phyloP scores from a whole-genome alignment of 2,329 filamentous ascomycete species.

The Cladophialophora yegresii region DNA sequence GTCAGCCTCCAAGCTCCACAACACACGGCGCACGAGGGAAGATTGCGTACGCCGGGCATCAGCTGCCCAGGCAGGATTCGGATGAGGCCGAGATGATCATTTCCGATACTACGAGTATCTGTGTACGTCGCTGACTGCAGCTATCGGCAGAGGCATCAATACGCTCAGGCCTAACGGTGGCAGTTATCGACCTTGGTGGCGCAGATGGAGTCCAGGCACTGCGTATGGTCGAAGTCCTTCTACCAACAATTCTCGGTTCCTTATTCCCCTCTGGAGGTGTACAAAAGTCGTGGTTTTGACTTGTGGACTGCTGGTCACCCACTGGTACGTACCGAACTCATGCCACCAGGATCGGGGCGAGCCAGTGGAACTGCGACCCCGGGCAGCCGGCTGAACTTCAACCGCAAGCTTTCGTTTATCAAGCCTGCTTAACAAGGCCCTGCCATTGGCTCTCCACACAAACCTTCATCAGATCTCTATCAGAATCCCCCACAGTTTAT shows the following conservation, averaged over 20 bases:
- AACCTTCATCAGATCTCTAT: not conserved
- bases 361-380: not conserved
- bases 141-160: not conserved
- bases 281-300: not conserved
- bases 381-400: not conserved
- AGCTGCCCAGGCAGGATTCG: not conserved
- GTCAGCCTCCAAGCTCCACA: not conserved
- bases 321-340: too few species aligned
- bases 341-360: not conserved
- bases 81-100: not conserved
- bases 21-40: not conserved
- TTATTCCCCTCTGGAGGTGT: not conserved
- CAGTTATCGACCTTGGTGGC: not conserved
- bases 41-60: conserved; percentile 9
- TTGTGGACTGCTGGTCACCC: not conserved
- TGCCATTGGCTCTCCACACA: not conserved
- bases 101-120: not conserved
- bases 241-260: not conserved
- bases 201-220: not conserved
- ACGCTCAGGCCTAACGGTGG: too few species aligned
- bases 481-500: not conserved
- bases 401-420: not conserved
- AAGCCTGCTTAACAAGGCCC: not conserved
- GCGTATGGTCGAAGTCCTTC: too few species aligned
- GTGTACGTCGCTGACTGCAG: not conserved